These are phyloP conservation scores for Cupressus sempervirens DNA, from an alignment of 75 land plant species.

Conservation along the genomic window DNA sequence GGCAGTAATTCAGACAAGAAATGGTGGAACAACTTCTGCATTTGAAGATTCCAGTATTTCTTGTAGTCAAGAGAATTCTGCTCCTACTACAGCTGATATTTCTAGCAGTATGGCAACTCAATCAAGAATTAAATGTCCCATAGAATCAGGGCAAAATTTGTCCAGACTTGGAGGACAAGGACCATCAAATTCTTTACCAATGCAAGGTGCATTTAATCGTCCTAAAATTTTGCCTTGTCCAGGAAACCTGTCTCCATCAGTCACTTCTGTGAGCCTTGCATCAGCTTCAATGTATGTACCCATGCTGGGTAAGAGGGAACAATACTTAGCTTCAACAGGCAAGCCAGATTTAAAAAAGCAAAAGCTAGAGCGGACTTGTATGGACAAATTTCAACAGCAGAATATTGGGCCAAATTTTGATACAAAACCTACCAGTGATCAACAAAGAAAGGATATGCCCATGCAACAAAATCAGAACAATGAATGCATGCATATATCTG, in stretches of 20 bases:
- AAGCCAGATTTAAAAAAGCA: conserved; percentile 37
- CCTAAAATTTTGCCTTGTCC: conserved; percentile 30
- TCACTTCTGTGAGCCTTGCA: conserved; percentile 14
- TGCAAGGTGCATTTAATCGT: conserved; percentile 12
- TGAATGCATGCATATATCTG: too few relatives aligned
- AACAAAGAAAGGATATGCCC: conserved; percentile 44
- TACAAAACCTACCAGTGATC: conserved; percentile 29
- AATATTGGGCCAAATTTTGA: conserved; percentile 34
- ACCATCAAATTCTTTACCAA: conserved; percentile 23
- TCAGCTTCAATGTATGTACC: conserved; percentile 17
- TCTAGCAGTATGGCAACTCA: conserved; percentile 19
- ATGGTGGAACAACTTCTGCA: conserved; percentile 16
- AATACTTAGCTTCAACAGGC: conserved; percentile 36
- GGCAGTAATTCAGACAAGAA: conserved; percentile 23
- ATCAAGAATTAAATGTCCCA: conserved; percentile 14
- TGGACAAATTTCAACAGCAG: conserved; percentile 44
- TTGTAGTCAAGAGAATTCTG: conserved; percentile 17
- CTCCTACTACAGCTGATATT: conserved; percentile 23
- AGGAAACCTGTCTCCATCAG: conserved; percentile 26
- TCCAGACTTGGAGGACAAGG: conserved; percentile 19
- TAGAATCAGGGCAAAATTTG: conserved; percentile 27
- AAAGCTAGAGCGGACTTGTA: conserved; percentile 28
- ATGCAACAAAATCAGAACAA: conserved; percentile 33
- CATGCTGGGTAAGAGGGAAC: conserved; percentile 61
- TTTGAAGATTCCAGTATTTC: conserved; percentile 13